Evolutionary conservation across 305 asterid species (phyloP), one percentile per base, ranked within the genome.

Genomic region (Rubia balearica): DNA sequence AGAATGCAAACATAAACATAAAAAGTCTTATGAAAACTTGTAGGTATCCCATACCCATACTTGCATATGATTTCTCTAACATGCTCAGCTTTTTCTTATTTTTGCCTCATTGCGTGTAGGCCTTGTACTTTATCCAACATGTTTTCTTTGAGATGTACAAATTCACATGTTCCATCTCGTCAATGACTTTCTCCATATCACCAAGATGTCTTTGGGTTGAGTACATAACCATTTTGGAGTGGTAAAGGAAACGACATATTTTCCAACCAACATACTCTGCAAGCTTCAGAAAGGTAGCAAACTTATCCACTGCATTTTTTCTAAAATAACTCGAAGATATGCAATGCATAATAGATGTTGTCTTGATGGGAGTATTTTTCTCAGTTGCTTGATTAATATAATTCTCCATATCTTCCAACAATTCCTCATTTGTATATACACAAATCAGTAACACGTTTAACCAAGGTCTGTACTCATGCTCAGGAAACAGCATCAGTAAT

Each of bases 221-320:
- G 76, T 89, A 89, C 96, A 93, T 71, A 14, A 88, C 89, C 97
- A 90, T 93, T 82, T 81, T 82, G 83, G 90, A 80, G 80, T 89
- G 98, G 83, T 93, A 90, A 55, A 88, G 85, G 55, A 91, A 86
- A 66, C 96, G 82, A 72, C 96, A 84, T 21, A 73, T 69, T 84
- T 69, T 89, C 97, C 97, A 93, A 38, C 92, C 98, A 42, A 86
- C 89, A 74, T 51, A 45, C 69, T 89, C 90, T 4, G 97, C 91
- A 27, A 78, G 86, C 67, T 36, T 75, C 66, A 86, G 80, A 74
- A 93, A 93, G 60, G 78, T 77, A 24, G 86, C 88, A 42, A 93
- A 91, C 78, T 76, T 84, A 81, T 93, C 98, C 77, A 86, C 90
- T 30, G 90, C 90, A 83, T 84, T 70, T 38, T 77, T 84, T 78